Evolutionary conservation across 2,329 filamentous ascomycete species (phyloP).

Genomic region (Stachybotrys echinatus): DNA sequence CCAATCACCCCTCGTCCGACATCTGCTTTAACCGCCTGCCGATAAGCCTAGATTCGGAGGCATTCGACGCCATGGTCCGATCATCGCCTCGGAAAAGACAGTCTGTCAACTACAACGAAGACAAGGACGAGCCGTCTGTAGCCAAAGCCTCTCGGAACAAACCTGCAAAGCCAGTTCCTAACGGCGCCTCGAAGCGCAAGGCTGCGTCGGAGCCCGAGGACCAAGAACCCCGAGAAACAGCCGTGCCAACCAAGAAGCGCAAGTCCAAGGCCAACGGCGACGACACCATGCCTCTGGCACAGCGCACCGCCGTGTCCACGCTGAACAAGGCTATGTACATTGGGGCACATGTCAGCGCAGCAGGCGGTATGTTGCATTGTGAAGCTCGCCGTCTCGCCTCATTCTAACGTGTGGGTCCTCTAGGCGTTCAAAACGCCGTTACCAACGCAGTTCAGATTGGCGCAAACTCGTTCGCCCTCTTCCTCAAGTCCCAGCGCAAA

Average conservation of each 20-base stretch:
- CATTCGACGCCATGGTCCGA: conserved; percentile 24
- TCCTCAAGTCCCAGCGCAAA: conserved; percentile 94
- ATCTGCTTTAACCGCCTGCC: too few relatives aligned
- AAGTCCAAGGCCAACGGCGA: conserved; percentile 32
- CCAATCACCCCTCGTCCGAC: too few relatives aligned
- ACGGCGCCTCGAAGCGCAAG: conserved; percentile 18
- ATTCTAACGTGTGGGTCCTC: neutral
- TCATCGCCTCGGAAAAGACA: conserved; percentile 26
- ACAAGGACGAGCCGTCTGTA: conserved; percentile 11
- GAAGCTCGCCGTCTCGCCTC: too few relatives aligned
- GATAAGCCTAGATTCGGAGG: too few relatives aligned
- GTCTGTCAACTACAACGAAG: conserved; percentile 24
- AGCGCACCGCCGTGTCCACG: conserved; percentile 57
- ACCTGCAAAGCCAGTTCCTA: conserved; percentile 11
- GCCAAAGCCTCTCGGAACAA: conserved; percentile 12
- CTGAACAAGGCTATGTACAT: conserved; percentile 72
- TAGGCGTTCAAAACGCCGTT: conserved; percentile 85
- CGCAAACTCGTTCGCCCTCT: conserved; percentile 89
- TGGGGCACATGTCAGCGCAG: conserved; percentile 86
- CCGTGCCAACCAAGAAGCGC: conserved; percentile 28
- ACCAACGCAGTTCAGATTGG: conserved; percentile 74
- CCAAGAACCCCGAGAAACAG: conserved; percentile 3
- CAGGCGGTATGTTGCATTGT: conserved; percentile 59
- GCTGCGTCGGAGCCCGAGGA: conserved; percentile 13
- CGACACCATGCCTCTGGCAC: conserved; percentile 56